A percentile compares a stretch with the other conserved stretches of the same genome.
These are phyloP conservation scores for Scytalidium lignicola DNA, from an alignment of 2,329 filamentous ascomycete genomes.

Conservation along the genomic window DNA sequence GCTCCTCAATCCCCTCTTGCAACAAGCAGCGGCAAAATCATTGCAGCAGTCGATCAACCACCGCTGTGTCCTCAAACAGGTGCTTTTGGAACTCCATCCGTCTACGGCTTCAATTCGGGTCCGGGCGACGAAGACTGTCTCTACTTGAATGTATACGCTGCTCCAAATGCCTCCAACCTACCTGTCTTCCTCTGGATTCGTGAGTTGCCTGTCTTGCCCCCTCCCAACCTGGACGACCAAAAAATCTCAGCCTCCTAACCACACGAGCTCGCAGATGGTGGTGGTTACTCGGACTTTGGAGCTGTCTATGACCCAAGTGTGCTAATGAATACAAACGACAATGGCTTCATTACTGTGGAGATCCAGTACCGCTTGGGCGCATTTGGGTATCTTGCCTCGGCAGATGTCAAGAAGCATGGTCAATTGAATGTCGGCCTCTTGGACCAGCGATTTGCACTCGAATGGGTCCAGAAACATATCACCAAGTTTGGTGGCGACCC, in stretches of 20 bases:
- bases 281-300: conserved; percentile 27
- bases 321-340: conserved; percentile 43
- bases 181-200: conserved; percentile 37
- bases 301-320: conserved; percentile 27
- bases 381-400: conserved; percentile 44
- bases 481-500: conserved; percentile 48
- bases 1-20: conserved; percentile 21
- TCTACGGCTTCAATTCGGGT: conserved; percentile 23
- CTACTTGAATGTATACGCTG: conserved; percentile 31
- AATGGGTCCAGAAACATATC: conserved; percentile 51
- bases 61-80: conserved; percentile 30
- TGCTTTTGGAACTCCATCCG: conserved; percentile 22
- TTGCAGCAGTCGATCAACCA: conserved; percentile 23
- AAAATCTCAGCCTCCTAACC: conserved; percentile 10
- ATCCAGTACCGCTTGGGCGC: conserved; percentile 45
- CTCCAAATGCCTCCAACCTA: conserved; percentile 28
- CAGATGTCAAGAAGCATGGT: conserved; percentile 34
- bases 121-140: conserved; percentile 29
- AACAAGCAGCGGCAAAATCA: conserved; percentile 18
- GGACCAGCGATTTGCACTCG: conserved; percentile 46
- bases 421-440: conserved; percentile 47
- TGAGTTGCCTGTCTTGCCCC: conserved; percentile 3
- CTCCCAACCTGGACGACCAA: background rate
- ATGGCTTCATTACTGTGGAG: conserved; percentile 41
- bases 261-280: conserved; percentile 32